phyloP scores from a whole-genome alignment of 1,284 basidiomycete species.

The Rhodotorula sp. region DNA sequence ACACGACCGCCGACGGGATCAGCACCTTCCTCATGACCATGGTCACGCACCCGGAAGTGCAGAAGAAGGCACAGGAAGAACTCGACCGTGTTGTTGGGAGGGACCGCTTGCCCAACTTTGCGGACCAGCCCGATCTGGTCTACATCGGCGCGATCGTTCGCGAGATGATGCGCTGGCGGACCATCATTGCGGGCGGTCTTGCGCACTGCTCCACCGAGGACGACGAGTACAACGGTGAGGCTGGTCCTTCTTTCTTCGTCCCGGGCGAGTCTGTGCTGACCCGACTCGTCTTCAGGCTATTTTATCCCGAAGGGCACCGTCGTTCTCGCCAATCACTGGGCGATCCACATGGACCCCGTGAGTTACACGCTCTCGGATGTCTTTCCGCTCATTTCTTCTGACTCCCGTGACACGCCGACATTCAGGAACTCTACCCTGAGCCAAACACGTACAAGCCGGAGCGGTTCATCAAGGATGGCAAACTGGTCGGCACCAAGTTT shows the following conservation, averaged over 20 bases:
- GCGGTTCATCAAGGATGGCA: conserved; percentile 35
- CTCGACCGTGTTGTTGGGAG: conserved; percentile 45
- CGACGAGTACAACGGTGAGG: conserved; percentile 44
- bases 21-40: conserved; percentile 37
- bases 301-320: conserved; percentile 47
- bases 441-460: conserved; percentile 36
- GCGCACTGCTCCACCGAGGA: conserved; percentile 45
- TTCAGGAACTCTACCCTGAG: conserved; percentile 38
- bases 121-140: conserved; percentile 44
- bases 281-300: conserved; percentile 22
- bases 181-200: conserved; percentile 46
- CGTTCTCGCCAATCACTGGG: conserved; percentile 47
- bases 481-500: conserved; percentile 38
- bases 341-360: conserved; percentile 39
- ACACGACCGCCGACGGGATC: conserved; percentile 43
- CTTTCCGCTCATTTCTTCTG: no score
- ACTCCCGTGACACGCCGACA: no score
- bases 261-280: background rate
- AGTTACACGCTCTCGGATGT: background rate
- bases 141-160: conserved; percentile 46
- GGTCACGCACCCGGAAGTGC: conserved; percentile 29
- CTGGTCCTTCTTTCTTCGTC: background rate
- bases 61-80: conserved; percentile 43
- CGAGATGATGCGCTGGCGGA: conserved; percentile 48
- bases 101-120: conserved; percentile 45